phyloP scores from a whole-genome alignment of 2,329 filamentous ascomycete species.

The Xylariaceae sp. region DNA sequence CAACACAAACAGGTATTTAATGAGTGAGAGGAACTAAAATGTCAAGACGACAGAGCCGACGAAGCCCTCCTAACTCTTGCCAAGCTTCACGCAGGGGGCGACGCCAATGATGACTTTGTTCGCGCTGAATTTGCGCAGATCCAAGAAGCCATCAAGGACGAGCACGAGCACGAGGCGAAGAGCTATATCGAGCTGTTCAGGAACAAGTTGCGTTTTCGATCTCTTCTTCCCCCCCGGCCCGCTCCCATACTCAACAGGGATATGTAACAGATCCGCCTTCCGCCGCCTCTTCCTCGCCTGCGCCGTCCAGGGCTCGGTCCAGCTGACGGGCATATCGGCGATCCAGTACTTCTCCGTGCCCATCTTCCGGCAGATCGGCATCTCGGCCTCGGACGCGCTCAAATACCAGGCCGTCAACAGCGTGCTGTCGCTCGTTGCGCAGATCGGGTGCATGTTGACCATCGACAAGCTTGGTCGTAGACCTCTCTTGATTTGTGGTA shows the following conservation, averaged over 20 bases:
- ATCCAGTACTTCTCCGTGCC: constrained; percentile 70
- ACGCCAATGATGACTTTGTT: constrained; percentile 63
- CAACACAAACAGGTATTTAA: too few relatives aligned
- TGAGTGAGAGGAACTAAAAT: neutral
- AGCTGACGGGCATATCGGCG: constrained; percentile 71
- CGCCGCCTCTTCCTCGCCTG: constrained; percentile 66
- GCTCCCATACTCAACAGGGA: neutral
- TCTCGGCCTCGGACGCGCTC: constrained; percentile 57
- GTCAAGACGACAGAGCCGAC: constrained; percentile 40
- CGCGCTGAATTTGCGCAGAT: constrained; percentile 68
- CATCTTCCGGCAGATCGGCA: constrained; percentile 67
- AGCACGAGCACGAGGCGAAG: constrained; percentile 65
- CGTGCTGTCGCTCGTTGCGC: constrained; percentile 62
- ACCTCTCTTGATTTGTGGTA: constrained; percentile 66
- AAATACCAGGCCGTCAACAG: constrained; percentile 73
- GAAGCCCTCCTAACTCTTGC: constrained; percentile 63
- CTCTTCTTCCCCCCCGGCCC: too few relatives aligned
- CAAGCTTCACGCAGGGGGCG: constrained; percentile 62
- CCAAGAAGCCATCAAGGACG: constrained; percentile 53
- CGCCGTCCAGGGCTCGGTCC: constrained; percentile 63
- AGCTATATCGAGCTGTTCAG: constrained; percentile 65
- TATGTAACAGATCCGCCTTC: constrained; percentile 48
- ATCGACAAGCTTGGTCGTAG: constrained; percentile 68
- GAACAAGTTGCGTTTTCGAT: constrained; percentile 34
- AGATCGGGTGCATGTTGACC: constrained; percentile 61